Conservation (phyloP, 495 filamentous ascomycete genomes). For the Hypoxylon crocopeplum region DNA sequence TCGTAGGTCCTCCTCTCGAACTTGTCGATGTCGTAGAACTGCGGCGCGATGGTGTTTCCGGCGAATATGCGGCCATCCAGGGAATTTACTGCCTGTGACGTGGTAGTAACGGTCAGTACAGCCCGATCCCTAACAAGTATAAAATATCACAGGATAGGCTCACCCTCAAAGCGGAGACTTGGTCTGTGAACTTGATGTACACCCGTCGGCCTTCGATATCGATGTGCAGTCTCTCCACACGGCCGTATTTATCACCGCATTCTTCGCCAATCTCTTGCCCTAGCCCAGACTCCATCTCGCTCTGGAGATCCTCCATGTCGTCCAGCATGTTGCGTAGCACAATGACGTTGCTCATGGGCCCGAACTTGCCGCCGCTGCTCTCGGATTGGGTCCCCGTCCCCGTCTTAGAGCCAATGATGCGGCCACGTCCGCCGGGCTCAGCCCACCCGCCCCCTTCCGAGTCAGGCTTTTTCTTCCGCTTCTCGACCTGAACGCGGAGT, state of each 20-base stretch:
- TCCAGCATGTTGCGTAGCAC: slow-evolving; percentile 82
- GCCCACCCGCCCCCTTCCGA: slow-evolving; percentile 81
- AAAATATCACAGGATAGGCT: slow-evolving; percentile 40
- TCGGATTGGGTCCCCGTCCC: slow-evolving; percentile 30
- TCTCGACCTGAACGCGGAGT: slow-evolving; percentile 81
- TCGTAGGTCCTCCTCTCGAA: slow-evolving; percentile 78
- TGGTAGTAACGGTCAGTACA: slow-evolving; percentile 16
- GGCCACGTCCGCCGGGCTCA: slow-evolving; percentile 71
- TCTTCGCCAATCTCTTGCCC: slow-evolving; percentile 95
- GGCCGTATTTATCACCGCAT: slow-evolving; percentile 87
- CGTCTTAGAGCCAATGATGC: slow-evolving; percentile 71
- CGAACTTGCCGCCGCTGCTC: slow-evolving; percentile 64
- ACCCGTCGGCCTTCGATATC: slow-evolving; percentile 65
- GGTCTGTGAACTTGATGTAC: slow-evolving; percentile 88
- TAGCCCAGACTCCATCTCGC: slow-evolving; percentile 75
- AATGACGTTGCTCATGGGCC: slow-evolving; percentile 78
- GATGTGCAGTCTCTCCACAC: slow-evolving; percentile 83
- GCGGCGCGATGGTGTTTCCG: slow-evolving; percentile 78
- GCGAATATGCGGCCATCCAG: slow-evolving; percentile 85
- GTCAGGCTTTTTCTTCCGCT: slow-evolving; percentile 77
- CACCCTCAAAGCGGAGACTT: slow-evolving; percentile 81
- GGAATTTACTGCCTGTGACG: slow-evolving; percentile 80
- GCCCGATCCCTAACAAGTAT: background rate
- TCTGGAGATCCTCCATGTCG: slow-evolving; percentile 68
- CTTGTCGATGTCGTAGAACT: slow-evolving; percentile 79